These are phyloP conservation scores for Lecanicillium sp. DNA, from an alignment of 2,329 filamentous ascomycete genomes.

Conservation along the genomic window DNA sequence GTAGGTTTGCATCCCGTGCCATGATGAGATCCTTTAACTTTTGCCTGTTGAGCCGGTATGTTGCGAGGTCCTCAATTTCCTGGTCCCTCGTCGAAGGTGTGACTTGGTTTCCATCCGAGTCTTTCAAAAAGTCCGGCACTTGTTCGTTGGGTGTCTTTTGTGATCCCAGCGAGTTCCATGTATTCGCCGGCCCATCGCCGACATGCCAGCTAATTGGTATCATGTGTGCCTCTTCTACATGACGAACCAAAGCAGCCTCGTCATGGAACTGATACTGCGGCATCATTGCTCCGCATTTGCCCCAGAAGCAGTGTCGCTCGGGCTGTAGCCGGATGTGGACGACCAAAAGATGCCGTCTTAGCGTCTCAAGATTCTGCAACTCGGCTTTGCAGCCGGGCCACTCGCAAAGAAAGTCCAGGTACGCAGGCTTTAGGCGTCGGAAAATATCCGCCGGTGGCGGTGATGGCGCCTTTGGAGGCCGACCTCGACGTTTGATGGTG, in stretches of 20 bases:
- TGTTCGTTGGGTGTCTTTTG: conserved; percentile 5
- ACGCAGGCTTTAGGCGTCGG: conserved; percentile 31
- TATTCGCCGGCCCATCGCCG: conserved; percentile 49
- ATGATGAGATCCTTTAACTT: conserved; percentile 34
- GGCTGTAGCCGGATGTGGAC: conserved; percentile 33
- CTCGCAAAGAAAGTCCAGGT: conserved; percentile 48
- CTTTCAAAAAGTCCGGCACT: conserved; percentile 42
- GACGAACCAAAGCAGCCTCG: conserved; percentile 31
- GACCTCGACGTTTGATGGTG: not conserved
- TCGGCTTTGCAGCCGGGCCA: conserved; percentile 52
- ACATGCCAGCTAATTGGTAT: conserved; percentile 46
- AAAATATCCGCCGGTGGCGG: conserved; percentile 34
- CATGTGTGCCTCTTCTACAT: conserved; percentile 48
- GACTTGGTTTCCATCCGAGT: conserved; percentile 44
- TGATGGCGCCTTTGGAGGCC: conserved; percentile 14
- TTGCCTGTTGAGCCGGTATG: conserved; percentile 34
- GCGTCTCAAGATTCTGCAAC: conserved; percentile 52
- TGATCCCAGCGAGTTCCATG: conserved; percentile 13
- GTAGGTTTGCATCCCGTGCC: conserved; percentile 36
- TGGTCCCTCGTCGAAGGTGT: conserved; percentile 49
- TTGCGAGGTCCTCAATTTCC: conserved; percentile 37
- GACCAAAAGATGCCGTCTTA: conserved; percentile 42
- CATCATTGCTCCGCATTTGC: conserved; percentile 16
- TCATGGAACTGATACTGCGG: not conserved
- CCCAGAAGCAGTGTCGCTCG: conserved; percentile 21